Conservation (phyloP, 495 filamentous ascomycete species). For the Schizothecium vesticola region DNA sequence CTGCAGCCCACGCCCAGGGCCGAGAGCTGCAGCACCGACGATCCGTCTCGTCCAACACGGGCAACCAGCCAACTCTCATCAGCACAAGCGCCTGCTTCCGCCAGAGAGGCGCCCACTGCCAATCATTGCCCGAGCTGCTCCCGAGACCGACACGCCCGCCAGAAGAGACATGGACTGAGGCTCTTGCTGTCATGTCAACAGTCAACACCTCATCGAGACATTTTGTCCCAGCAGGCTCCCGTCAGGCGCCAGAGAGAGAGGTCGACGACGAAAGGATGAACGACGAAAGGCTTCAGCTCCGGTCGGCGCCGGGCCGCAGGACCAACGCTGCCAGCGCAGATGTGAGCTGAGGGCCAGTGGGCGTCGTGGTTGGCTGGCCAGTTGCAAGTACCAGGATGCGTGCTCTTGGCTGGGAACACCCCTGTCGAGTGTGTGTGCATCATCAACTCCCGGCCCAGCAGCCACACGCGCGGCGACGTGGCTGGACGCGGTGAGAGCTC, state of each 20-base stretch:
- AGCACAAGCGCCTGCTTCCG: not conserved
- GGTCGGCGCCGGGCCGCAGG: constrained; percentile 7
- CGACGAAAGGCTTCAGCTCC: constrained; percentile 4
- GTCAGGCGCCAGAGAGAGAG: not conserved
- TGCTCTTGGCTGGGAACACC: not conserved
- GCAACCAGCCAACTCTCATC: not conserved
- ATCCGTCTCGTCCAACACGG: constrained; percentile 1
- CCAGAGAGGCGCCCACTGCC: not conserved
- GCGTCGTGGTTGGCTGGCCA: constrained; percentile 3
- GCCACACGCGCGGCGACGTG: constrained; percentile 8
- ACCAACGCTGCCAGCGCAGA: constrained; percentile 11
- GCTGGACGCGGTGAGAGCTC: constrained; percentile 3
- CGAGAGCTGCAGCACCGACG: constrained; percentile 15
- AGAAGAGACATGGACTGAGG: not conserved
- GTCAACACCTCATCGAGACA: not conserved
- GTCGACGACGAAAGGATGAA: not conserved
- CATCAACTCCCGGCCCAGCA: constrained; percentile 5
- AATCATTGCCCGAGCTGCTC: not conserved
- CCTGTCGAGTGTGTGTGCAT: constrained; percentile 4
- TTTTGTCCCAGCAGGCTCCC: not conserved
- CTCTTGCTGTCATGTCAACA: not conserved
- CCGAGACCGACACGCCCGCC: not conserved
- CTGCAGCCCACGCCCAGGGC: constrained; percentile 2
- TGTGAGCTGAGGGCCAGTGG: constrained; percentile 5
- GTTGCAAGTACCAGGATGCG: constrained; percentile 4